A percentile compares a stretch with the other conserved stretches of the same genome.
Evolutionary conservation across 257 asterid species (phyloP).

Genomic region (Ilex asprella): DNA sequence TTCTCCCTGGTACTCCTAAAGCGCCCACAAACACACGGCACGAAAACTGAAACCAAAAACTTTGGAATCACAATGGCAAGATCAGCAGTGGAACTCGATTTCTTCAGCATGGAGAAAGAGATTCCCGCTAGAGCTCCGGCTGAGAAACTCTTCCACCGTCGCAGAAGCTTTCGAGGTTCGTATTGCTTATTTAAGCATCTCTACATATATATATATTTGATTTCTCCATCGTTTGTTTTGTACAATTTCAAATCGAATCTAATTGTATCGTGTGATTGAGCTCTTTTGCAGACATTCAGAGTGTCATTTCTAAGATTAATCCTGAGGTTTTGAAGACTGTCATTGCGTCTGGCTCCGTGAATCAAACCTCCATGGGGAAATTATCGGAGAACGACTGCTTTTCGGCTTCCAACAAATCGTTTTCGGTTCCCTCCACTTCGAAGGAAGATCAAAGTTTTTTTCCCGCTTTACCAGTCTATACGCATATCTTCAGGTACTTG

Average conservation of each 20-base stretch:
- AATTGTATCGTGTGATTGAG: background rate
- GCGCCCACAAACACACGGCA: background rate
- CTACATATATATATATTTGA: background rate
- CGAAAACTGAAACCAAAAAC: background rate
- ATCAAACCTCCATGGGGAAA: background rate
- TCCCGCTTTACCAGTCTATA: background rate
- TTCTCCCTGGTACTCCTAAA: no score
- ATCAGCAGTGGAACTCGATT: constrained; percentile 17
- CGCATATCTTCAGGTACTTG: constrained; percentile 1
- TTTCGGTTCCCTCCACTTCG: constrained; percentile 15
- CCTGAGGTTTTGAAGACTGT: constrained; percentile 47
- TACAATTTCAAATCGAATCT: no score
- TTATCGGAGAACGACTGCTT: background rate
- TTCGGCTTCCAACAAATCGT: background rate
- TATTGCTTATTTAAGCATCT: background rate
- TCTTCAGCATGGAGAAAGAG: constrained; percentile 14
- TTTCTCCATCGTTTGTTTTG: background rate
- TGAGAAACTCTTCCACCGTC: constrained; percentile 6
- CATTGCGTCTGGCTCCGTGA: constrained; percentile 18
- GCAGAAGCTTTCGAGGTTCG: constrained; percentile 19
- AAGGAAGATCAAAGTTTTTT: background rate
- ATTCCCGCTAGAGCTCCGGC: background rate
- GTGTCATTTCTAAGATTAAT: constrained; percentile 41
- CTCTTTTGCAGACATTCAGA: constrained; percentile 33
- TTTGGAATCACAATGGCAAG: background rate